Conservation (phyloP, 176 grass and related monocot genomes). For the sorghum (Sorghum bicolor) region Sorghum_bicolor_NCBIv3 NC_012871.2:58672001-58672500, state of each 20-base stretch:
- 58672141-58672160: constrained; percentile 53
- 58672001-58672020: constrained; percentile 71
- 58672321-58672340: constrained; percentile 93
- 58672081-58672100: constrained; percentile 68
- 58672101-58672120: constrained; percentile 84
- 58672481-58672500: neutral
- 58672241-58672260: constrained; percentile 23
- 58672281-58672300: constrained; percentile 26
- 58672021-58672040: constrained; percentile 48
- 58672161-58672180: constrained; percentile 91
- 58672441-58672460: constrained; percentile 89
- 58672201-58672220: constrained; percentile 94
- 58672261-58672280: neutral
- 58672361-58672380: constrained; percentile 95
- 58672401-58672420: constrained; percentile 92
- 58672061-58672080: constrained; percentile 88
- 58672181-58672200: constrained; percentile 99
- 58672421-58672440: constrained; percentile 91
- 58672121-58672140: constrained; percentile 83
- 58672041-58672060: constrained; percentile 60
- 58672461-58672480: constrained; percentile 33
- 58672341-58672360: constrained; percentile 78
- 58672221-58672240: constrained; percentile 86
- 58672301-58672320: constrained; percentile 52
- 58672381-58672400: constrained; percentile 95